Base-by-base conservation (phyloP, 495 filamentous ascomycete species). In the Cercophora newfieldiana region DNA sequence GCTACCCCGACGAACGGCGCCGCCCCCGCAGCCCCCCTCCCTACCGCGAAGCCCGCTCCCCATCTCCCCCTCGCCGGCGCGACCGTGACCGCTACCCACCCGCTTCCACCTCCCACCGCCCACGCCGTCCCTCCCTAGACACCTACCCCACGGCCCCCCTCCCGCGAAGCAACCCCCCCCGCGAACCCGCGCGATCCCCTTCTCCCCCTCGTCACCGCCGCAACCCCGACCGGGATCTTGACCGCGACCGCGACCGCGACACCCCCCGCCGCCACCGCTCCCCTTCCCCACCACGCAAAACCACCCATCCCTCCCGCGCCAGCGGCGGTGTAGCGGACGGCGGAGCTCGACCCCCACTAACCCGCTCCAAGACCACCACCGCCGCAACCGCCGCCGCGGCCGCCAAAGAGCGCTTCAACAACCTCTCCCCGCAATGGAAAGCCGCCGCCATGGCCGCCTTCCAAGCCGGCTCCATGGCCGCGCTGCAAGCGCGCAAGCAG, bases 391-490 rank as follows among this genome's bases (percentile, higher is more conserved):
- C 65, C 2, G 66, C 66, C 30, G 66, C 57, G 1, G 48, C 21
- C 16, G 33, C 47, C 8, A 66, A 59, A 7, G 58, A 61, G 1
- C 29, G 49, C 19, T 50, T 68, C 30, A 37, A 33, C 3, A 30
- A 61, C 18, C 65, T 72, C 56, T 66, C 59, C 28, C 72, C 72
- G 1, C 53, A 54, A 0, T 69, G 70, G 68, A 70, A 80, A 63
- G 69, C 72, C 61, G 77, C 79, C 0, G 76, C 77, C 7, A 65
- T 70, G 0, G 80, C 80, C 0, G 80, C 80, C 1, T 64, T 82
- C 3, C 73, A 79, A 59, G 80, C 80, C 0, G 80, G 75, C 47
- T 74, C 73, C n/a, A 59, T 77, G 8, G 74, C 77, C 10, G 80
- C 79, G 5, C 66, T 78, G 67, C 66, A 72, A 19, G 51, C 74